Percentiles rank a stretch among this genome's conserved stretches.
Evolutionary conservation across 169 alveolate genomes (phyloP).

Genomic region (Amoebophrya sp.): DNA sequence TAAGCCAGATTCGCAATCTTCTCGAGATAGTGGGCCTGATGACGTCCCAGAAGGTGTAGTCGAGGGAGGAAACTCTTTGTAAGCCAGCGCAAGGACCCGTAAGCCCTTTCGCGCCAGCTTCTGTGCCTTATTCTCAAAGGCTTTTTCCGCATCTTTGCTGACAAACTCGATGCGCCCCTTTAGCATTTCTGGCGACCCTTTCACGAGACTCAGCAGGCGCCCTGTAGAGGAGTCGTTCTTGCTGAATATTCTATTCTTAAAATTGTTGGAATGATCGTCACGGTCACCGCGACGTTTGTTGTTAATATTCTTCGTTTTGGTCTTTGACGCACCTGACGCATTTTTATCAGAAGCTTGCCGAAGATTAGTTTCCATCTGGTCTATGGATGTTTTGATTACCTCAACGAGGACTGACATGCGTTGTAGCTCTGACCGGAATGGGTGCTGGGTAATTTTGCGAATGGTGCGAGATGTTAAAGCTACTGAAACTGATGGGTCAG

Average conservation of each 20-base stretch:
- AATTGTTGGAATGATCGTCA: too few relatives aligned
- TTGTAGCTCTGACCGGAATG: constrained; percentile 67
- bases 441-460: too few relatives aligned
- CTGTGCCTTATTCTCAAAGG: neutral
- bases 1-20: neutral
- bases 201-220: too few relatives aligned
- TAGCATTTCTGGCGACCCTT: constrained; percentile 9
- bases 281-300: too few relatives aligned
- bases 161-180: neutral
- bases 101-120: neutral
- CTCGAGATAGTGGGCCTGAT: neutral
- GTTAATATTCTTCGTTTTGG: neutral
- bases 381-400: too few relatives aligned
- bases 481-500: too few relatives aligned
- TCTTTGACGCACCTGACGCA: neutral
- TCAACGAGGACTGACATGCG: constrained; percentile 63
- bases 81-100: neutral
- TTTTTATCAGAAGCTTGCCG: too few relatives aligned
- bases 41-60: neutral
- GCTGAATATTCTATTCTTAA: too few relatives aligned
- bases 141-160: neutral
- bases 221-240: too few relatives aligned
- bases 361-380: too few relatives aligned
- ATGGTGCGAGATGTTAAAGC: too few relatives aligned
- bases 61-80: neutral